These are phyloP conservation scores for Quercus agrifolia DNA, from an alignment of 306 rosid species.

Conservation along the genomic window DNA sequence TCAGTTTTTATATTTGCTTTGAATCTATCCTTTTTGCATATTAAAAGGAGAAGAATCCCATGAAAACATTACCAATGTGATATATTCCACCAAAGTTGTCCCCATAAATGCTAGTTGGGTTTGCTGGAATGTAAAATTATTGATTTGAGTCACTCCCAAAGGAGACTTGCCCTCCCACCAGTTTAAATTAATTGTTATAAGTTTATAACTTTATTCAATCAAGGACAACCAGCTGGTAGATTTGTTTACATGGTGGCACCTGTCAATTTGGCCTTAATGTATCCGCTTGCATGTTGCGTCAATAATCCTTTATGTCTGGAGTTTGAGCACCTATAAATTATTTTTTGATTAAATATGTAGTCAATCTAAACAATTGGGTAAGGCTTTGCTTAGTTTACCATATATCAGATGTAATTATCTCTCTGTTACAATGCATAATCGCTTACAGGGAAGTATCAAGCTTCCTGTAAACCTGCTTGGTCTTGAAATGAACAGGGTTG, in stretches of 20 bases:
- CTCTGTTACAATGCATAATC: neutral
- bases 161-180: neutral
- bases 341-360: neutral
- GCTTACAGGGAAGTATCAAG: neutral
- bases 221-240: slow-evolving; percentile 5
- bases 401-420: neutral
- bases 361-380: neutral
- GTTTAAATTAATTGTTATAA: neutral
- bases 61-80: neutral
- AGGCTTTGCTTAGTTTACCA: neutral
- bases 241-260: slow-evolving; percentile 1
- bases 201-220: neutral
- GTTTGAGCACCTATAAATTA: neutral
- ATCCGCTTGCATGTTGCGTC: neutral
- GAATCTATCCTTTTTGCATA: neutral
- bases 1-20: too few species aligned
- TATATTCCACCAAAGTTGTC: too few species aligned
- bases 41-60: neutral
- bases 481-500: neutral
- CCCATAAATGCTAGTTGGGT: neutral
- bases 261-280: neutral
- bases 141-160: too few species aligned
- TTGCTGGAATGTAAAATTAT: neutral
- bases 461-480: neutral
- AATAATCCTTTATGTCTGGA: neutral